Conservation (phyloP, 805 yeast genomes). For the Maudiozyma turicensis region DNA sequence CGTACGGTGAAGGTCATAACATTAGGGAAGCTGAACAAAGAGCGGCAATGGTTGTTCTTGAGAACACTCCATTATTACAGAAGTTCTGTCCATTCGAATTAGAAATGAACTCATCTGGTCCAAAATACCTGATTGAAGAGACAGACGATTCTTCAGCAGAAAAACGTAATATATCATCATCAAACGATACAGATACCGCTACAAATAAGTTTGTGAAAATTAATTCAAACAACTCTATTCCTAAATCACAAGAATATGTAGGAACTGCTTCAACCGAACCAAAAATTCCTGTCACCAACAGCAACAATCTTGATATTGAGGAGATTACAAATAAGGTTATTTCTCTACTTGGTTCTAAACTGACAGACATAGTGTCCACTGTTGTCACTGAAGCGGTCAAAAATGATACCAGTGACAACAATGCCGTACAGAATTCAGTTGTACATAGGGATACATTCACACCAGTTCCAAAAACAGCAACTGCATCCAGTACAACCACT, state of each 20-base stretch:
- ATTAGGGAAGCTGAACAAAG: slow-evolving; percentile 63
- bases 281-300: neutral
- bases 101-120: slow-evolving; percentile 2
- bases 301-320: neutral
- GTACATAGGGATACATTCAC: neutral
- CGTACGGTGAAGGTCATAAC: slow-evolving; percentile 56
- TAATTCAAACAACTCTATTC: too few species aligned
- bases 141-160: too few species aligned
- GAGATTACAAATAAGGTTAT: neutral
- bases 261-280: too few species aligned
- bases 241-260: too few species aligned
- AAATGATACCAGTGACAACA: neutral
- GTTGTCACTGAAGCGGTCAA: neutral
- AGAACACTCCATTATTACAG: slow-evolving; percentile 43
- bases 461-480: neutral
- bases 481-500: neutral
- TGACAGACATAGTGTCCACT: neutral
- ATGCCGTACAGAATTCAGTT: neutral
- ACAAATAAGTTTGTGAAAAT: too few species aligned
- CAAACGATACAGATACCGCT: too few species aligned
- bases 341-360: neutral
- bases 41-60: slow-evolving; percentile 73
- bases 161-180: too few species aligned
- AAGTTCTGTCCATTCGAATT: slow-evolving; percentile 31
- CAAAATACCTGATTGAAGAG: neutral